Base-by-base conservation (phyloP, 495 filamentous ascomycete genomes). In the Wilcoxina mikolae region DNA sequence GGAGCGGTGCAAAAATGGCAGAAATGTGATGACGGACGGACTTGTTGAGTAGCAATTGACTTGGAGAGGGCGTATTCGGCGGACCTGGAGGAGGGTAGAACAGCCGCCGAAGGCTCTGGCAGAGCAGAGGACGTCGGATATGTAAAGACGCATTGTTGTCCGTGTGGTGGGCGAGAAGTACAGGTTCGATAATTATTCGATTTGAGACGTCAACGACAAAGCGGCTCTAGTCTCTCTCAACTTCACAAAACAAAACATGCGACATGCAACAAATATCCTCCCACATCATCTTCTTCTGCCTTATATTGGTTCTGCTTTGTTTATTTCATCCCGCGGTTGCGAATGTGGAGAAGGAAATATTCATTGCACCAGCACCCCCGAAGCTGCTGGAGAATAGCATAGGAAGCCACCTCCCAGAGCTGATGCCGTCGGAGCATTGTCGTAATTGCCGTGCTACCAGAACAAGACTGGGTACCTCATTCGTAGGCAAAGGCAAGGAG, bases 311-410 rank as follows among this genome's bases (percentile, higher is more conserved):
- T 18, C 7, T 20, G 17, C 9, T 20, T 9, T 43, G 39, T 20
- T 20, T 43, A 10, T 18, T 43, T 4, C 7, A 20, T 10, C 17
- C 20, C 17, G 45, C 45, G 23, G 20, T n/a, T 15, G 49, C 49
- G n/a, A 95, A 98, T 66, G 81, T 83, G 56, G 91, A 98, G 68
- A 98, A 98, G 68, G 75, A 76, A 60, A 87, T 98, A 61, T 96
- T 98, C 71, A 67, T 83, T 39, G 87, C 74, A 22, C 91, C 91
- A 28, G 47, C 61, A 15, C 48, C 45, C 5, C 27, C 45, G 17
- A 38, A 9, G 39, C 29, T 9, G 33, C 25, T n/a, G 23, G 10
- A 26, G 49, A 24, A 33, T 31, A 20, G 43, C 22, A 20, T 29
- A 1, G 46, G 46, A 27, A 11, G 29, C 24, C 46, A 55, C 25